phyloP scores from a whole-genome alignment of 352 stramenopile species.

The Phytophthora litchii region DNA sequence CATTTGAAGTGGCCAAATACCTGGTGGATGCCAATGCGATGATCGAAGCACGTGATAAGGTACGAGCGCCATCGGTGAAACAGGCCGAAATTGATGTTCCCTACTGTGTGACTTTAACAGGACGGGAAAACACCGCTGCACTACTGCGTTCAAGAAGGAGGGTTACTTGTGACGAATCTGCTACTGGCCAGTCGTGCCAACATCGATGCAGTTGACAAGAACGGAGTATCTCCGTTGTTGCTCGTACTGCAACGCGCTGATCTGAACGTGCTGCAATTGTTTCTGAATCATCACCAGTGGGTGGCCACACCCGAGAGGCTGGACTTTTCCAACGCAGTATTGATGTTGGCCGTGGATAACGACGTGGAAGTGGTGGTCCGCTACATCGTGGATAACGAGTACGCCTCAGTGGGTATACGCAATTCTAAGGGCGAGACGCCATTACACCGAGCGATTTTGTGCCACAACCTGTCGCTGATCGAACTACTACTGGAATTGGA shows the following conservation, averaged over 20 bases:
- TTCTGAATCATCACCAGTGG: constrained; percentile 37
- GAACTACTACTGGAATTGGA: constrained; percentile 25
- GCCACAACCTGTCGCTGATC: constrained; percentile 10
- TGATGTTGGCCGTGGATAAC: constrained; percentile 20
- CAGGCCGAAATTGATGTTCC: too few relatives aligned
- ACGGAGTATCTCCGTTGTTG: constrained; percentile 13
- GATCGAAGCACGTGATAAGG: constrained; percentile 23
- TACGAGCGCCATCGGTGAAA: neutral
- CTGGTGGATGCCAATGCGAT: constrained; percentile 19
- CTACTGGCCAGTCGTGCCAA: constrained; percentile 20
- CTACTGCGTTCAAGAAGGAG: constrained; percentile 32
- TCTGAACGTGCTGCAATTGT: constrained; percentile 30
- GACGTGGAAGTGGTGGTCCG: constrained; percentile 5
- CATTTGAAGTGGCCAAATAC: constrained; percentile 31
- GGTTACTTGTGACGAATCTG: constrained; percentile 30
- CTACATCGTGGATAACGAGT: constrained; percentile 34
- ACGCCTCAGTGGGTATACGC: constrained; percentile 6
- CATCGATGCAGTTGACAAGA: constrained; percentile 24
- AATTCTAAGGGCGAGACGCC: constrained; percentile 20
- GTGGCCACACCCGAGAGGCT: constrained; percentile 19
- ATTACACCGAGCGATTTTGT: constrained; percentile 26
- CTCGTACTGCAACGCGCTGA: constrained; percentile 15
- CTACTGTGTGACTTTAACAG: constrained; percentile 7
- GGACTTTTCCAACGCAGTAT: constrained; percentile 18
- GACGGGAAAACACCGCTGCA: constrained; percentile 32